Evolutionary conservation across 2,329 filamentous ascomycete genomes (phyloP), one percentile per base, ranked within the genome.

Genomic region (Hypoxylon sp.): DNA sequence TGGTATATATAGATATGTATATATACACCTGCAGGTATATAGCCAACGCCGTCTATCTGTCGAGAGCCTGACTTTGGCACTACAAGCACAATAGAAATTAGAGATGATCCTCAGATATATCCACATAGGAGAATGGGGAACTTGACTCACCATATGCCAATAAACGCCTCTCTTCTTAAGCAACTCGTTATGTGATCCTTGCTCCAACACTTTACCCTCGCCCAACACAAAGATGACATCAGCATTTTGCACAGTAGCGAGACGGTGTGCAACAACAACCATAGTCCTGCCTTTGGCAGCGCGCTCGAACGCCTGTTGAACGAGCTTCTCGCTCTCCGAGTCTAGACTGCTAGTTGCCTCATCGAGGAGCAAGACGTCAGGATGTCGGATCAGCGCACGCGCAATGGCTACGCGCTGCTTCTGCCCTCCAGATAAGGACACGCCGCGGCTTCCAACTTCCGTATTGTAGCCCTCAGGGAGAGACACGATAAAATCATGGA

Each of bases 191-290:
- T 89, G 86, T 17, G 75, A 87, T 10, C 86, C 86, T 75, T 84
- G 79, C 76, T 88, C 86, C 10, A 88, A 74, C 46, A 88, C 80
- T 70, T 82, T 85, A 23, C 90, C 88, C 66, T 89, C 85, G 10
- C 91, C 91, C 51, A 96, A 87, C 0, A 95, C 91, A 73, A 92
- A 93, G 45, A 94, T 94, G n/a, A 90, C 82, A 76, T 95, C 90
- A 1, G 92, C 91, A 72, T 94, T 91, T 77, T 92, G 91, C 19
- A 94, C 89, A 11, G 91, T 95, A 0, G 90, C 90, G 52, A 95
- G 82, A 13, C 92, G 84, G 77, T 95, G 93, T 1, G 93, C 93
- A 10, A 96, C 91, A 2, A 91, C 91, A 2, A 96, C 83, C 67
- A 92, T 92, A 1, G 93, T 89, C 6, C 86, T 80, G 2, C 86